Conservation (phyloP, 495 filamentous ascomycete species). For the Trichoderma virens region DNA sequence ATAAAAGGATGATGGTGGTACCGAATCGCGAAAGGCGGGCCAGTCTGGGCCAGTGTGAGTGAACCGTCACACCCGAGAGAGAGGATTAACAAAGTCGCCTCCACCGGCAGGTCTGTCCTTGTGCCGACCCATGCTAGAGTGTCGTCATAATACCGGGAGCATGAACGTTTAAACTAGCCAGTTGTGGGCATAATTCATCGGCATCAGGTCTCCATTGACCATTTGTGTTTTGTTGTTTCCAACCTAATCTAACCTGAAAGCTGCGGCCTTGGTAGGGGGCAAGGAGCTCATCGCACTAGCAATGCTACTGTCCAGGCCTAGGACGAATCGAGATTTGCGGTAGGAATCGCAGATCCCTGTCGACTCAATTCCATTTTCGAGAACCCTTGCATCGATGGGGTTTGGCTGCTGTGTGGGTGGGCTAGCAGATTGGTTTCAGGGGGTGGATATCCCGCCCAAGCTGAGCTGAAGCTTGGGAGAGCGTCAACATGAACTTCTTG, state of each 20-base stretch:
- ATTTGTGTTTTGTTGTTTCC: neutral
- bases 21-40: neutral
- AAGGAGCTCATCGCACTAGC: too few species aligned
- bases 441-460: neutral
- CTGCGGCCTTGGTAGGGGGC: neutral
- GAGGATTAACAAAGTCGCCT: neutral
- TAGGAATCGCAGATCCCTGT: neutral
- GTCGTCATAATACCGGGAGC: neutral
- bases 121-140: neutral
- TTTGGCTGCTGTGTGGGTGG: neutral
- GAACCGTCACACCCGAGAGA: neutral
- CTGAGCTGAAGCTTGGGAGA: neutral
- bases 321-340: neutral
- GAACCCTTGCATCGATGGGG: neutral
- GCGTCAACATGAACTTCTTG: neutral
- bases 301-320: neutral
- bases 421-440: neutral
- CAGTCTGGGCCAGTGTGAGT: neutral
- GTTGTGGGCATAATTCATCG: neutral
- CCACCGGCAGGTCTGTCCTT: too few species aligned
- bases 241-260: neutral
- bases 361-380: neutral
- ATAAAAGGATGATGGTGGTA: neutral
- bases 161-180: neutral
- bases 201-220: neutral